Base-by-base conservation (phyloP, 495 filamentous ascomycete genomes). In the Cudoniella acicularis region DNA sequence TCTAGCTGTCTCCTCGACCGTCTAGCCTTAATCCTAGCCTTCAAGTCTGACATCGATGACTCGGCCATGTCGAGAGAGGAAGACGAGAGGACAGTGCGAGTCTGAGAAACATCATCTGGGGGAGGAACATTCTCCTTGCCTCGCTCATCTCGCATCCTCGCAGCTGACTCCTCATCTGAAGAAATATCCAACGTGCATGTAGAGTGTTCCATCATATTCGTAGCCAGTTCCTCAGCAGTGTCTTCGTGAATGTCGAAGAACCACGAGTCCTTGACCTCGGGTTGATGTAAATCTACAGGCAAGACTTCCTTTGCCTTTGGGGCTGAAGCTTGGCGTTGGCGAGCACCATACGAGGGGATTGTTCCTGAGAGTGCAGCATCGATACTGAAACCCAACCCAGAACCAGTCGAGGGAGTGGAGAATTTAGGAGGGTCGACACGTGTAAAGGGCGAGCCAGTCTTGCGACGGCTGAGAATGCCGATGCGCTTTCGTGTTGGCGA, bases 231-330 rank as follows among this genome's bases (percentile, higher is more conserved):
- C 63, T 95, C 88, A 26, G 83, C 82, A 0, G 89, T 89, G 72
- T 98, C 94, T 68, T 96, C 92, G 67, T 98, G 86, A 71, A 98
- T 98, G 43, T 91, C 86, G 70, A 98, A 98, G 75, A 87, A 87
- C 93, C 93, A 97, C 16, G 81, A 81, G 21, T 83, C 82, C 22
- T 80, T 83, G 46, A 75, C 69, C 51, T 80, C 78, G 11, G 79
- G 56, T 45, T 78, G 72, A 60, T 54, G 64, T 65, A 59, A 23
- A 62, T 53, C 41, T 11, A 49, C 21, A 16, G 49, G 54, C 3
- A 54, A 21, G 21, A 10, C 11, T 10, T 3, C 22, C 3, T 8
- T 26, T 9, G 26, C 42, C 24, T 60, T 56, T 13, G 43, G 21
- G 24, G 26, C 3, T 2, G 45, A 27, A 16, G 54, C 27, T 41